Conservation (phyloP, 345 rosid genomes). For the Gossypium arboreum region DNA sequence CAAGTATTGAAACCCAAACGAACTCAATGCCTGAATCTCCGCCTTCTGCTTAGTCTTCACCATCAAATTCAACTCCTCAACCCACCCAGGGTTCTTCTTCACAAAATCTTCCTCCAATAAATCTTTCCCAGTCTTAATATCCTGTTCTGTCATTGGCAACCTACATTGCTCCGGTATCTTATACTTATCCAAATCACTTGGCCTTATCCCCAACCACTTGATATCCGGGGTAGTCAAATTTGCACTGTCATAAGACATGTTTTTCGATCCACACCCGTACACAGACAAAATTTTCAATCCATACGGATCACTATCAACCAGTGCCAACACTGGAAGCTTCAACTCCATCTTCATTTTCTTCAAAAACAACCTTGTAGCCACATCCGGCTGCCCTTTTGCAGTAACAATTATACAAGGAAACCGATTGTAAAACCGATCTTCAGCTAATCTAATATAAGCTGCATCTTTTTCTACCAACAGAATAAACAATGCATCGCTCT, state of each 20-base stretch:
- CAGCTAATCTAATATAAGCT: constrained; percentile 88
- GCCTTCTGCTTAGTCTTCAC: constrained; percentile 96
- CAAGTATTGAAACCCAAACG: constrained; percentile 93
- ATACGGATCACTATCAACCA: constrained; percentile 96
- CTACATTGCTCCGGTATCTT: constrained; percentile 88
- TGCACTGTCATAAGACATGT: constrained; percentile 94
- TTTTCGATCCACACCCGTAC: constrained; percentile 96
- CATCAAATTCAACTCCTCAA: constrained; percentile 94
- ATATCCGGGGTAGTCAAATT: constrained; percentile 95
- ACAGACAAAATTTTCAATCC: constrained; percentile 91
- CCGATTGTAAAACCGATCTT: constrained; percentile 89
- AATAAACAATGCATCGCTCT: constrained; percentile 82
- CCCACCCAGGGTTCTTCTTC: constrained; percentile 98
- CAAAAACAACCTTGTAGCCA: constrained; percentile 88
- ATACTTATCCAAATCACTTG: constrained; percentile 89
- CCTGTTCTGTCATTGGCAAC: constrained; percentile 98
- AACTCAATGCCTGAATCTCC: constrained; percentile 95
- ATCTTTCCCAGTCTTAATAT: constrained; percentile 95
- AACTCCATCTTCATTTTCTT: constrained; percentile 93
- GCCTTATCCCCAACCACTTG: constrained; percentile 94
- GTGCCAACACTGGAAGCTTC: constrained; percentile 87
- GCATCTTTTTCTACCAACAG: constrained; percentile 93
- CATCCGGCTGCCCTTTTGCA: constrained; percentile 96
- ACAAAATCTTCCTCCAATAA: constrained; percentile 94
- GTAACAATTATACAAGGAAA: constrained; percentile 94